phyloP scores from a whole-genome alignment of 148 eudicot species.

The Spergularia marina region DNA sequence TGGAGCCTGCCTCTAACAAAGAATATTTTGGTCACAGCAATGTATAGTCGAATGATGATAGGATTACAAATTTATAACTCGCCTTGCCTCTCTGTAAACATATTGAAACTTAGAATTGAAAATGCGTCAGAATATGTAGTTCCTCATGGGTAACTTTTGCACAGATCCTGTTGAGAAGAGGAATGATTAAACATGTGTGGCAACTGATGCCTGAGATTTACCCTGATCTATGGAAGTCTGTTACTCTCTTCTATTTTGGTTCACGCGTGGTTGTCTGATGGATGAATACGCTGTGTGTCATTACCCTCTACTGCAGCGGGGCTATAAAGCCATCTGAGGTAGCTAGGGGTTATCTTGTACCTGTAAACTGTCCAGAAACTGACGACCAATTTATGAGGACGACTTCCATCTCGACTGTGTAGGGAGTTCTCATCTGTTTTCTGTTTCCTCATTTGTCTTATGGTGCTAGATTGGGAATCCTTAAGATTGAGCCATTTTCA shows the following conservation, averaged over 20 bases:
- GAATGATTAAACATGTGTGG: not conserved
- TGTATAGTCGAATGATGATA: constrained; percentile 3
- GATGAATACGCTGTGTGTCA: not conserved
- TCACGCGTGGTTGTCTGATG: not conserved
- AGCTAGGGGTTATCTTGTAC: too few species aligned
- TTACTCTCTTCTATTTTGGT: not conserved
- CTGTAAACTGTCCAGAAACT: too few species aligned
- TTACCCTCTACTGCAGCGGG: not conserved
- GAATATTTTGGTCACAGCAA: not conserved
- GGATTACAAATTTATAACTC: not conserved
- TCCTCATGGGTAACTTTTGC: not conserved
- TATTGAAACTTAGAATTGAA: not conserved
- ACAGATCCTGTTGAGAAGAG: not conserved
- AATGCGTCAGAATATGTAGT: not conserved
- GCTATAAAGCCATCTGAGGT: not conserved
- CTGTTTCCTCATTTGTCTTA: too few species aligned
- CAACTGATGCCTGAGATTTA: not conserved
- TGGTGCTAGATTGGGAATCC: too few species aligned
- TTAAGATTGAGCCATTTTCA: too few species aligned
- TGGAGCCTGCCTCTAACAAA: not conserved
- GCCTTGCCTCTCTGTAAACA: not conserved
- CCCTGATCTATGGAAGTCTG: not conserved
- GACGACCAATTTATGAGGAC: too few species aligned
- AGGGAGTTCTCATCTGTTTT: too few species aligned
- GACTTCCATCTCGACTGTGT: too few species aligned